A percentile compares a stretch with the other conserved stretches of the same genome.
phyloP scores from a whole-genome alignment of 2,329 filamentous ascomycete genomes.

The Aspergillus arachidicola region DNA sequence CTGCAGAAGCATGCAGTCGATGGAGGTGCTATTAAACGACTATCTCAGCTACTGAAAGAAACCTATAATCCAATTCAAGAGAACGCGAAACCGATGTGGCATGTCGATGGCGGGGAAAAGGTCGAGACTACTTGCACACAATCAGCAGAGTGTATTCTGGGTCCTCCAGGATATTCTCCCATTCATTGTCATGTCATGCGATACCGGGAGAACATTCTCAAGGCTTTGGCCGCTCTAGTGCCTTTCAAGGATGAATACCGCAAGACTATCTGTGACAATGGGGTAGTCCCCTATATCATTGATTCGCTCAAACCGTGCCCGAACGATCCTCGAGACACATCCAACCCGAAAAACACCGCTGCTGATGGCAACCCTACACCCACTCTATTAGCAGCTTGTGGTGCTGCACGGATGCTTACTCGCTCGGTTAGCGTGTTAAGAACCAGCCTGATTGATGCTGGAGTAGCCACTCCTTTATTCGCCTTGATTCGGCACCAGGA shows the following conservation, averaged over 20 bases:
- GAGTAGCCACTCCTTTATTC: slow-evolving; percentile 76
- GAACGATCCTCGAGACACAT: slow-evolving; percentile 29
- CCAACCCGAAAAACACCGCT: slow-evolving; percentile 38
- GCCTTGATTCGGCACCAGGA: slow-evolving; percentile 73
- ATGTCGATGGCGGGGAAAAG: slow-evolving; percentile 38
- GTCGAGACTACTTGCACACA: slow-evolving; percentile 23
- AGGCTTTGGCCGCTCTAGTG: slow-evolving; percentile 78
- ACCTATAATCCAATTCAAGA: slow-evolving; percentile 64
- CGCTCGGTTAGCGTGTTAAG: slow-evolving; percentile 82
- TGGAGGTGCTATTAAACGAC: slow-evolving; percentile 61
- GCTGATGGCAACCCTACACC: slow-evolving; percentile 75
- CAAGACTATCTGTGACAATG: slow-evolving; percentile 78
- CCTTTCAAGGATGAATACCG: slow-evolving; percentile 81
- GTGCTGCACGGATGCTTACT: slow-evolving; percentile 77
- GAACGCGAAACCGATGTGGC: slow-evolving; percentile 58
- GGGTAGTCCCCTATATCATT: slow-evolving; percentile 78
- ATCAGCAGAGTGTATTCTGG: slow-evolving; percentile 53
- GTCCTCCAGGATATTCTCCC: slow-evolving; percentile 63
- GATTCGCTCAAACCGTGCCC: slow-evolving; percentile 72
- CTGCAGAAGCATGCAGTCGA: slow-evolving; percentile 84
- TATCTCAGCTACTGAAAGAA: slow-evolving; percentile 66
- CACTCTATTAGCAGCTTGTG: slow-evolving; percentile 83
- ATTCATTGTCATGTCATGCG: slow-evolving; percentile 69
- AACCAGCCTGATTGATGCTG: slow-evolving; percentile 84
- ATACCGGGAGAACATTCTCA: slow-evolving; percentile 74